Conservation (phyloP, 306 rosid genomes). For the Glycine soja region DNA sequence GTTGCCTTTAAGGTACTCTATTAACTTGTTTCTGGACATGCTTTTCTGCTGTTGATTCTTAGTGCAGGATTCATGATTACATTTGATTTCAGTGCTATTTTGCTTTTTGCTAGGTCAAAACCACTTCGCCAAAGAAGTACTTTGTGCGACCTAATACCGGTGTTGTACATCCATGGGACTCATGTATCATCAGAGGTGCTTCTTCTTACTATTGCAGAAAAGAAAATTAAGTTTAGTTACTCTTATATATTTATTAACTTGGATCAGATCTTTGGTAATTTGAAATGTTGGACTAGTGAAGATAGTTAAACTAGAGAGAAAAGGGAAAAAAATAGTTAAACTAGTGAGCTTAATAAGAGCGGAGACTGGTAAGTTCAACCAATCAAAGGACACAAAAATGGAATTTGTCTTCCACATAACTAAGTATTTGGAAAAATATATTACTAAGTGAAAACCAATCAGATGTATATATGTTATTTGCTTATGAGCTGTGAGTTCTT, state of each 20-base stretch:
- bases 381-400: not conserved
- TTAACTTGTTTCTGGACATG: constrained; percentile 9
- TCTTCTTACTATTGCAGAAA: constrained; percentile 25
- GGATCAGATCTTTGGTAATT: constrained; percentile 1
- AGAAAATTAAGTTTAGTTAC: not conserved
- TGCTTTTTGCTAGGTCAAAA: constrained; percentile 68
- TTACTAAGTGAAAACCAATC: constrained; percentile 17
- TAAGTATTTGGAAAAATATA: constrained; percentile 1
- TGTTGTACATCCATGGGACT: constrained; percentile 82
- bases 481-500: not conserved
- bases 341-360: not conserved
- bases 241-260: constrained; percentile 10
- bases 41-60: constrained; percentile 7
- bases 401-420: not conserved
- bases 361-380: not conserved
- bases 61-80: not conserved
- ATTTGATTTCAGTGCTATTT: constrained; percentile 17
- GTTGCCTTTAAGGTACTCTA: constrained; percentile 77
- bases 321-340: not conserved
- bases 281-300: constrained; percentile 5
- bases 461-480: constrained; percentile 22
- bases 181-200: constrained; percentile 87
- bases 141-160: constrained; percentile 97
- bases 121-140: constrained; percentile 97
- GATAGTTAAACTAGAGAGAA: not conserved